Base-by-base conservation (phyloP, 140 eudicot species). In the Flaveria floridana region DNA sequence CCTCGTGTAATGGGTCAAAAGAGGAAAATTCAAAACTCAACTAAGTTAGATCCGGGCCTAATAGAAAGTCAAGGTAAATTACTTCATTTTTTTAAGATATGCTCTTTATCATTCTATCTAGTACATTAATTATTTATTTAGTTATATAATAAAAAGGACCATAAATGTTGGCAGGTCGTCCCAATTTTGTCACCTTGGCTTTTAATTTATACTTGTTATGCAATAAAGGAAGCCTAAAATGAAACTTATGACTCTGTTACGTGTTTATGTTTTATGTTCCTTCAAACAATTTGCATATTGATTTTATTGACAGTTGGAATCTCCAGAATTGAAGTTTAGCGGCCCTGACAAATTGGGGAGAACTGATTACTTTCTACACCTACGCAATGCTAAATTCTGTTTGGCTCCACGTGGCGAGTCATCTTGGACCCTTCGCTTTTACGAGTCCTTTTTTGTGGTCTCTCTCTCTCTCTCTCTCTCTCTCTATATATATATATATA, bases 321-420 rank as follows among this genome's bases (percentile, higher is more conserved):
- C 80, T 85, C 99, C 99, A 77, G 99, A 90, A 84, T 81, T 94
- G 90, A 90, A 94, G 87, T 90, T 94, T 79, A 94, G 95, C n/a
- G 99, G 99, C 56, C 87, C 99, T 21, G 89, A 90, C 47, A 94
- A 94, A 64, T 80, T 94, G 75, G 96, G 91, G 50, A 94, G 66
- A 79, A 78, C 56, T 47, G 99, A 90, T n/a, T 94, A 94, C 70
- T 94, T 94, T 87, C 76, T 85, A 65, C 99, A 94, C 81, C 86
- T 94, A 3, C 91, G 96, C 20, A 90, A 94, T 85, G 90, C 99
- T 61, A 94, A 86, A 78, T 94, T 90, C 83, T 94, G 97, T 80
- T 86, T 94, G 78, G 97, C 99, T 75, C 99, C 99, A 18, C 99
- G 99, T 70, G 99, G 99, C 66, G 99, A 94, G 61, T 94, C 99